Conservation (phyloP, 768 basidiomycete genomes). For the Psilocybe azurescens region DNA sequence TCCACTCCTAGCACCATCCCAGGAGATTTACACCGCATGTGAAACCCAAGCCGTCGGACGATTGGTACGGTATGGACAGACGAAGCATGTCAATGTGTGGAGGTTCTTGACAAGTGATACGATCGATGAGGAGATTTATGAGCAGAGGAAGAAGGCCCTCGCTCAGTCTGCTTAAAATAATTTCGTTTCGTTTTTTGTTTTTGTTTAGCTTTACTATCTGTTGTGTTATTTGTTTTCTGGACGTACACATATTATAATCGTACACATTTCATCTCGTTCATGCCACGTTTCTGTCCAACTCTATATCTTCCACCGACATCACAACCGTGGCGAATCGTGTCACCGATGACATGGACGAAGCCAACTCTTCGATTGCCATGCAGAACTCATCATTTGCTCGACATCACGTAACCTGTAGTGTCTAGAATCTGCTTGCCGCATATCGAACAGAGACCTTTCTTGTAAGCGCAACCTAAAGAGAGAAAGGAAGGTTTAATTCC, state of each 20-base stretch:
- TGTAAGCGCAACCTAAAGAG: slow-evolving; percentile 79
- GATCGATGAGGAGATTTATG: slow-evolving; percentile 86
- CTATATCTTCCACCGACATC: slow-evolving; percentile 7
- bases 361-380: slow-evolving; percentile 1
- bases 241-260: slow-evolving; percentile 27
- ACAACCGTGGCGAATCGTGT: slow-evolving; percentile 1
- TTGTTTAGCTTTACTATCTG: slow-evolving; percentile 20
- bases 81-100: slow-evolving; percentile 81
- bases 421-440: slow-evolving; percentile 89
- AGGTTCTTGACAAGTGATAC: slow-evolving; percentile 86
- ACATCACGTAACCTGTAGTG: slow-evolving; percentile 85
- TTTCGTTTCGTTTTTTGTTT: slow-evolving; percentile 12
- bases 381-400: slow-evolving; percentile 61
- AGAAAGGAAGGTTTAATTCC: slow-evolving; percentile 9
- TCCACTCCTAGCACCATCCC: slow-evolving; percentile 80
- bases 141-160: slow-evolving; percentile 48
- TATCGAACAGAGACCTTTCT: slow-evolving; percentile 85
- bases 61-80: slow-evolving; percentile 83
- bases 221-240: slow-evolving; percentile 20
- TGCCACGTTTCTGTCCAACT: slow-evolving; percentile 5
- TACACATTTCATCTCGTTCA: slow-evolving; percentile 13
- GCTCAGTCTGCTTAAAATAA: slow-evolving; percentile 20
- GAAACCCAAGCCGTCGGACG: slow-evolving; percentile 87
- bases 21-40: slow-evolving; percentile 86
- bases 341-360: neutral